A percentile compares a stretch with the other conserved stretches of the same genome.
phyloP scores from a whole-genome alignment of 305 asterid genomes.

The Solanum aculeatissimum region DNA sequence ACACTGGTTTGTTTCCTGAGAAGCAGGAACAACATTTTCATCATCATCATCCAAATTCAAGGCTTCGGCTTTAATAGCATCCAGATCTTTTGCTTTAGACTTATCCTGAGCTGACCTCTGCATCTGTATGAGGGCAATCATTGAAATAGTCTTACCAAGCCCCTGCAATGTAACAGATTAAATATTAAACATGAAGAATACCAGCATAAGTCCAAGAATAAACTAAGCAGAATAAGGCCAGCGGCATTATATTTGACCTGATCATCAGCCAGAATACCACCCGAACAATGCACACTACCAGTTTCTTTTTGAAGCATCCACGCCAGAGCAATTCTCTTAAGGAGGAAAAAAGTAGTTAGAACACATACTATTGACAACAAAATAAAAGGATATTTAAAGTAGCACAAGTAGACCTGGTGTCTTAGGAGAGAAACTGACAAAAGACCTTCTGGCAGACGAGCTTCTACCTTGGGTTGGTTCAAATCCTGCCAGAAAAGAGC shows the following conservation, averaged over 20 bases:
- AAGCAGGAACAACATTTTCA: conserved; percentile 32
- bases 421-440: conserved; percentile 86
- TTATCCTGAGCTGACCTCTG: conserved; percentile 42
- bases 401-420: conserved; percentile 69
- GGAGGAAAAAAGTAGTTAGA: conserved; percentile 16
- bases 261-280: conserved; percentile 98
- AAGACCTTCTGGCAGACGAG: conserved; percentile 53
- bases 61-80: conserved; percentile 42
- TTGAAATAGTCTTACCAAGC: conserved; percentile 92
- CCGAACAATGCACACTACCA: conserved; percentile 60
- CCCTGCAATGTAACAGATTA: conserved; percentile 45
- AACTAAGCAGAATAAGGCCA: conserved; percentile 1
- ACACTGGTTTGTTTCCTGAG: conserved; percentile 26
- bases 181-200: not conserved
- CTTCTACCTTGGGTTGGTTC: conserved; percentile 54
- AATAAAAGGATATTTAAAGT: conserved; percentile 8
- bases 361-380: conserved; percentile 6
- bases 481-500: conserved; percentile 49
- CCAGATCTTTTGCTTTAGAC: conserved; percentile 30
- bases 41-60: conserved; percentile 80
- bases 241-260: conserved; percentile 44
- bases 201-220: not conserved
- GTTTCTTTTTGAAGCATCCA: conserved; percentile 94
- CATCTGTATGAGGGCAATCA: conserved; percentile 83
- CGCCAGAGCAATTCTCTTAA: conserved; percentile 85